Evolutionary conservation across 306 rosid genomes (phyloP), one percentile per base, ranked within the genome.

Genomic region (Canavalia gladiata): DNA sequence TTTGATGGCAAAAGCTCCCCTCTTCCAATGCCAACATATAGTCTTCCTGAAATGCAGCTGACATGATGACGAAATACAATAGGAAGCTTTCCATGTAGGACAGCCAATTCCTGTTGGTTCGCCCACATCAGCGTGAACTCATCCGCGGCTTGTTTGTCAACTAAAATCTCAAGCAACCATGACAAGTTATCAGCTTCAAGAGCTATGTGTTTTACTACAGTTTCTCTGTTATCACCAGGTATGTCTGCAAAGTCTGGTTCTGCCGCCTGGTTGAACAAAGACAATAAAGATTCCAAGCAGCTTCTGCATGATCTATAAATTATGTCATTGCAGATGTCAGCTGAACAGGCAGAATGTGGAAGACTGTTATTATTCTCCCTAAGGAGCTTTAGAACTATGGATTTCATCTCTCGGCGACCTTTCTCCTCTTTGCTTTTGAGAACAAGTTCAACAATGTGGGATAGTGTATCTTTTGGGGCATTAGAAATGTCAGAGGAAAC

Each of bases 391-490:
- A 92, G 92, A 70, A 94, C 97, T 29, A 91, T 74, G 18, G 93
- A 87, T 86, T 92, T 94, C 98, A 94, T 92, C 88, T 94, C 98
- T 3, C 93, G 91, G 50, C 97, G 94, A 66, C 97, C 89, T 85
- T 91, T 88, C 81, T 94, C 98, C 77, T 92, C 98, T 0, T 83
- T 92, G 94, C 97, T 92, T 87, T 83, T 87, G 28, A 94, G 97
- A 78, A 94, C 97, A 65, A 94, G 97, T 70, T 89, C 97, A 29
- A 92, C 83, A 57, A 94, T 88, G 73, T 90, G 92, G 47, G 90
- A 82, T 54, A 94, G 92, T 6, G 97, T 88, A 28, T 92, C 97
- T 81, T 89, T 91, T 33, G 88, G 86, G 57, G 89, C 80, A 80
- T 81, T 88, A n/a, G 87, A 84, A 71, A 84, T 54, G n/a, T 87